phyloP scores from a whole-genome alignment of 768 basidiomycete genomes.

The Lentinula guzmanii region DNA sequence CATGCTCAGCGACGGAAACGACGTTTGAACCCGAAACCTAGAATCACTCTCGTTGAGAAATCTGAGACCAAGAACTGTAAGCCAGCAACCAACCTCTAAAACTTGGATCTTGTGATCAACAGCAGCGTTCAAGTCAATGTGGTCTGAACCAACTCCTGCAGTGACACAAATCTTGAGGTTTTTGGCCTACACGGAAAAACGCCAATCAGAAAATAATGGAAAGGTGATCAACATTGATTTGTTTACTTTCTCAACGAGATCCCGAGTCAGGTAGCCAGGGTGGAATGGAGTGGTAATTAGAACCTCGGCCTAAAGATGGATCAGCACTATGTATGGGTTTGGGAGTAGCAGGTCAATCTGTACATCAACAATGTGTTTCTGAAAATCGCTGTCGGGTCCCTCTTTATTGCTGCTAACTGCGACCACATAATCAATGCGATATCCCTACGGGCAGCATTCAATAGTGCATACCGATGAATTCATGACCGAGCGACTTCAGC shows the following conservation, averaged over 20 bases:
- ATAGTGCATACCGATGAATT: constrained; percentile 52
- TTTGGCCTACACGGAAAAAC: constrained; percentile 48
- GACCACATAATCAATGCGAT: neutral
- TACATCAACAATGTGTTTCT: constrained; percentile 78
- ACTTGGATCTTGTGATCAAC: constrained; percentile 78
- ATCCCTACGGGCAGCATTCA: neutral
- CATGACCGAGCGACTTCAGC: constrained; percentile 68
- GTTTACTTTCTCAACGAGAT: constrained; percentile 60
- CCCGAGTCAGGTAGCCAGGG: constrained; percentile 75
- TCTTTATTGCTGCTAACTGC: constrained; percentile 59
- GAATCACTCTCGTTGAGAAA: neutral
- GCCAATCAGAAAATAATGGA: constrained; percentile 1
- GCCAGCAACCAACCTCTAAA: constrained; percentile 40
- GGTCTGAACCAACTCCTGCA: constrained; percentile 88
- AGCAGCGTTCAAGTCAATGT: constrained; percentile 84
- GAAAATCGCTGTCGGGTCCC: constrained; percentile 73
- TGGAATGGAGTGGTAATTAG: constrained; percentile 85
- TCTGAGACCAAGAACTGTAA: neutral
- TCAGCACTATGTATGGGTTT: neutral
- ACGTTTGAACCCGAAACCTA: constrained; percentile 88
- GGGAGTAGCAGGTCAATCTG: constrained; percentile 17
- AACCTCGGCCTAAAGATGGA: constrained; percentile 55
- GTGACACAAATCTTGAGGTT: constrained; percentile 89
- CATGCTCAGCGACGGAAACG: constrained; percentile 88
- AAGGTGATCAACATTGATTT: neutral